Percentiles rank a stretch among this genome's conserved stretches.
These are phyloP conservation scores for Solanum ossicruentum DNA, from an alignment of 257 asterid genomes.

Conservation along the genomic window DNA sequence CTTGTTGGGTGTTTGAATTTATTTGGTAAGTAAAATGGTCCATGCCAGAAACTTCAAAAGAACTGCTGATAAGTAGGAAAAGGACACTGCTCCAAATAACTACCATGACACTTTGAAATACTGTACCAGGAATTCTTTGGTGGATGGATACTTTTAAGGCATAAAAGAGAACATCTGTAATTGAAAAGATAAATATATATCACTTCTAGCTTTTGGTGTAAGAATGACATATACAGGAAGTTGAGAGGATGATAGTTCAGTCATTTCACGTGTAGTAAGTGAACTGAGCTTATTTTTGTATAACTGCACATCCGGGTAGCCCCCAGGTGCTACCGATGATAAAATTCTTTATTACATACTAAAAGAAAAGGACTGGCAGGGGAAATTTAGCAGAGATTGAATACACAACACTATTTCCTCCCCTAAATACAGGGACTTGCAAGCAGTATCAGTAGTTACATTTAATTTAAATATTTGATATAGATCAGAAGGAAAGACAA, in stretches of 20 bases:
- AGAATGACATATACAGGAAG: neutral
- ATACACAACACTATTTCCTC: neutral
- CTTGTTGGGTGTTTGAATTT: neutral
- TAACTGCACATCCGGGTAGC: neutral
- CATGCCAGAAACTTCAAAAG: neutral
- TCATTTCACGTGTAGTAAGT: neutral
- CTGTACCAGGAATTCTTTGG: neutral
- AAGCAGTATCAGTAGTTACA: neutral
- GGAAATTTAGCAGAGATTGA: neutral
- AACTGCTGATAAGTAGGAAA: neutral
- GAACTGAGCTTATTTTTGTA: neutral
- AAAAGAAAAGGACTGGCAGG: neutral
- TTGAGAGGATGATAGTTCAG: neutral
- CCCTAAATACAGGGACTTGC: neutral
- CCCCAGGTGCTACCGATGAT: neutral
- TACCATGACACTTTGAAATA: neutral
- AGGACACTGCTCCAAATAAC: neutral
- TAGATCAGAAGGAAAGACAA: neutral
- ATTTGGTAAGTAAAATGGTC: neutral
- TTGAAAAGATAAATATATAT: neutral
- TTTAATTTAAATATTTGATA: neutral
- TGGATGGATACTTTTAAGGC: neutral
- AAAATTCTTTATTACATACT: neutral
- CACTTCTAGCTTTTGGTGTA: neutral
- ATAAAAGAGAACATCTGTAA: neutral